Conservation (phyloP, 2,329 filamentous ascomycete species). For the Cytospora paraplurivora region DNA sequence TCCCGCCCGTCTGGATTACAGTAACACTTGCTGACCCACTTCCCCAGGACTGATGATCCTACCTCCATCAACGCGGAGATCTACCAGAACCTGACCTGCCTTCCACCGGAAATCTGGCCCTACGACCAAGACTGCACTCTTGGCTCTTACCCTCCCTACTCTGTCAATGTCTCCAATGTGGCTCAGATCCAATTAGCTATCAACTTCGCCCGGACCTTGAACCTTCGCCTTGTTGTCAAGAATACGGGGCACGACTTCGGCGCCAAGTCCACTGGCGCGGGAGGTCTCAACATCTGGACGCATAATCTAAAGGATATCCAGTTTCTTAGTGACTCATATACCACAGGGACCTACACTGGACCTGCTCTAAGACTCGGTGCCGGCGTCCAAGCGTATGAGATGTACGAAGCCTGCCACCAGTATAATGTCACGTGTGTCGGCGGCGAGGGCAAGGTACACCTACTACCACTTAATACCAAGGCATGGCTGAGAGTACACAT, state of each 20-base stretch:
- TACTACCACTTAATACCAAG: not conserved
- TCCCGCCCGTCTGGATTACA: not conserved
- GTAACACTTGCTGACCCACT: not conserved
- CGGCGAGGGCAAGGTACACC: conserved; percentile 16
- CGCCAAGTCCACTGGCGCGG: conserved; percentile 40
- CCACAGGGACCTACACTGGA: conserved; percentile 41
- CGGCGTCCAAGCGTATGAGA: conserved; percentile 11
- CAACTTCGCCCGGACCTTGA: conserved; percentile 48
- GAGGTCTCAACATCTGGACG: conserved; percentile 42
- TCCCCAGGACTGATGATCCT: conserved; percentile 37
- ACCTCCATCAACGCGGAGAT: conserved; percentile 42
- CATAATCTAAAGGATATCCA: conserved; percentile 39
- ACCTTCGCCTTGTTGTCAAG: conserved; percentile 52
- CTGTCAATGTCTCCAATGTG: conserved; percentile 43
- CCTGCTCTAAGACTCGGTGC: conserved; percentile 46
- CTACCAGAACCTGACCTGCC: conserved; percentile 38
- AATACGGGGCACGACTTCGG: conserved; percentile 56
- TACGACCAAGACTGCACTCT: conserved; percentile 37
- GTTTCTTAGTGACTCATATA: conserved; percentile 37
- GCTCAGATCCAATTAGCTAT: conserved; percentile 47
- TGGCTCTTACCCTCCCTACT: conserved; percentile 44
- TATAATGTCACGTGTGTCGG: conserved; percentile 13
- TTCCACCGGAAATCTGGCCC: conserved; percentile 26
- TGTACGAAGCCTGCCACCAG: conserved; percentile 3
- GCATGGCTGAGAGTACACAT: not conserved